Evolutionary conservation across 176 grass and related monocot genomes (phyloP), one percentile per base, ranked within the genome.

Genomic region (barley (Hordeum vulgare)): DNA sequence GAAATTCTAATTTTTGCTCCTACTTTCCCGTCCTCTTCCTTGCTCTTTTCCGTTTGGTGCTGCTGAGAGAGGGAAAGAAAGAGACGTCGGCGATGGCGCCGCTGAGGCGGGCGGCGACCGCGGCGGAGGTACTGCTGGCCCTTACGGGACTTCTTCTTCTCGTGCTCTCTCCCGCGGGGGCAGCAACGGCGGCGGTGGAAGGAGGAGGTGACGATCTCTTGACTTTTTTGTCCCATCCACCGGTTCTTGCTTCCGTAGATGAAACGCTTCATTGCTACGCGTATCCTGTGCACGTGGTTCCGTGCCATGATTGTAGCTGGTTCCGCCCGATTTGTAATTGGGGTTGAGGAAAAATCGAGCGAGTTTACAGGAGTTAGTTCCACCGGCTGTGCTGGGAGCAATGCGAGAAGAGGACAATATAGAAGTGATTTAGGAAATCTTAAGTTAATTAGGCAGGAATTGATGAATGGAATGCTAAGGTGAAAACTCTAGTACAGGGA

Each of bases 131-230:
- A 21, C 36, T 39, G 37, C 36, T 71, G 56, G 6, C 69, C 0
- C 47, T 81, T 23, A 35, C 20, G 20, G 71, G 42, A 26, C 10
- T 85, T 31, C 25, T 77, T 44, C 29, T 71, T 14, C 39, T 40
- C 31, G 29, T 27, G 31, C 9, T 40, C 27, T 53, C 61, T 36
- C 9, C 60, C 14, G 4, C 53, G 39, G n/a, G 18, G 1, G 28
- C 36, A 7, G 74, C 64, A 4, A 56, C 61, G 5, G 45, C 66
- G 5, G 60, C 13, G 1, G 45, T 24, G 1, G 57, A 34, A 3
- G 59, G 24, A 75, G 85, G 47, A 69, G 84, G 87, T 87, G 75
- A 81, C 14, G 13, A 40, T 33, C 73, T 69, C 67, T 28, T 4
- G 7, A 29, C 13, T 35, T 44, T 9, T 13, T 11, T 1, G 24